Conservation (phyloP, 2,329 filamentous ascomycete species). For the Sporothrix pallida region DNA sequence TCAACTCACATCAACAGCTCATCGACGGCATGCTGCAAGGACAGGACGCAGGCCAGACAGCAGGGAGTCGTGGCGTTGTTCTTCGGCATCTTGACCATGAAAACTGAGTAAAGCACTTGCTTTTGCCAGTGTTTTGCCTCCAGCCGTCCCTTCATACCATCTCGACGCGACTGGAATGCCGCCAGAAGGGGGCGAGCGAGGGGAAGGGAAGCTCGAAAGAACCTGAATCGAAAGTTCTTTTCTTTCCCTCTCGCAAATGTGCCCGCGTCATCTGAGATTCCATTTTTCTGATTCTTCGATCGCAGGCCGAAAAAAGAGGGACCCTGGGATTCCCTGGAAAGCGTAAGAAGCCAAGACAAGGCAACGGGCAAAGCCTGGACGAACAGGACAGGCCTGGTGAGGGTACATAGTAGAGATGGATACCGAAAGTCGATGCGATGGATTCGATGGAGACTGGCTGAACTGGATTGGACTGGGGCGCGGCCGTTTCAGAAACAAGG, state of each 20-base stretch:
- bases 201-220: background rate
- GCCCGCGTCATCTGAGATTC: background rate
- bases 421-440: background rate
- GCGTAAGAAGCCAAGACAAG: slow-evolving; percentile 22
- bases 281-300: background rate
- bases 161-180: slow-evolving; percentile 26
- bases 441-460: background rate
- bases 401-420: background rate
- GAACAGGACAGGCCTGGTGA: background rate
- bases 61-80: background rate
- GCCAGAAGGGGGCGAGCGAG: background rate
- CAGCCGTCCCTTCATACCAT: slow-evolving; percentile 25
- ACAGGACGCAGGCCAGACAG: background rate
- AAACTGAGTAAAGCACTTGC: background rate
- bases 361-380: background rate
- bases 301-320: background rate
- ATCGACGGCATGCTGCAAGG: background rate
- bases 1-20: background rate
- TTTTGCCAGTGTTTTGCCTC: slow-evolving; percentile 8
- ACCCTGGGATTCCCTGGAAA: background rate
- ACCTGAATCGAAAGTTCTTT: background rate
- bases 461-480: slow-evolving; percentile 5
- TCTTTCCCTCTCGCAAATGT: background rate
- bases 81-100: no score
- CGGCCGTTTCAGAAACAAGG: slow-evolving; percentile 31